Conservation (phyloP, 192 early-diverging fungal genomes). For the Backusella sp. region DNA sequence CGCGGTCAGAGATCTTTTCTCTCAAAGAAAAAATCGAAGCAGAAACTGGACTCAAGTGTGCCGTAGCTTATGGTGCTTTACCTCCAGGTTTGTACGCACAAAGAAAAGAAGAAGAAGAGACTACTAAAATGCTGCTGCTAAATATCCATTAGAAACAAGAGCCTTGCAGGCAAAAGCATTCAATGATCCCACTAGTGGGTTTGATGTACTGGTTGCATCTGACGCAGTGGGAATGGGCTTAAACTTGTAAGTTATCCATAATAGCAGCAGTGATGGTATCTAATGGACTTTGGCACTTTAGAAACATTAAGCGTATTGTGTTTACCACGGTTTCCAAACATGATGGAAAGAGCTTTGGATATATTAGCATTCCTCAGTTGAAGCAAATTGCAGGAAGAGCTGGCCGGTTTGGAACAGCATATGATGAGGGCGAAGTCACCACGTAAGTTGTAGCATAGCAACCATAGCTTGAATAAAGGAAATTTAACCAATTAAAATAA, state of each 20-base stretch:
- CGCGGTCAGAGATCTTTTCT: conserved; percentile 74
- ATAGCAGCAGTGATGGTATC: neutral
- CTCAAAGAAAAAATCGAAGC: conserved; percentile 77
- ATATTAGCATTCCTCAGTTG: conserved; percentile 71
- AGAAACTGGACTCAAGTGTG: conserved; percentile 69
- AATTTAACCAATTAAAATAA: neutral
- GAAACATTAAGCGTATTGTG: conserved; percentile 86
- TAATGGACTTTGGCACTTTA: conserved; percentile 14
- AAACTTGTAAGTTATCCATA: conserved; percentile 64
- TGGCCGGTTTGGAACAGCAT: conserved; percentile 78
- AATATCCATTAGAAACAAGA: conserved; percentile 65
- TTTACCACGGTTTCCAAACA: conserved; percentile 81
- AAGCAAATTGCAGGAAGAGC: conserved; percentile 96
- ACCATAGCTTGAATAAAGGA: neutral
- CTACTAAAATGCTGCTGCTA: neutral
- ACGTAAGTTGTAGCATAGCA: conserved; percentile 42
- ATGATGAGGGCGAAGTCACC: conserved; percentile 67
- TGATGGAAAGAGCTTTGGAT: conserved; percentile 57
- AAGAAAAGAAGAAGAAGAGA: neutral
- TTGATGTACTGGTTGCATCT: conserved; percentile 87
- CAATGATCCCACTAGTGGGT: conserved; percentile 76
- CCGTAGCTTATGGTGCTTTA: conserved; percentile 89
- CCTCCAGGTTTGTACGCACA: conserved; percentile 64
- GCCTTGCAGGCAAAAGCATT: conserved; percentile 86
- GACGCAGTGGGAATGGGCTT: conserved; percentile 98